Evolutionary conservation across 352 stramenopile genomes (phyloP).

Genomic region (Aphanomyces euteiches): DNA sequence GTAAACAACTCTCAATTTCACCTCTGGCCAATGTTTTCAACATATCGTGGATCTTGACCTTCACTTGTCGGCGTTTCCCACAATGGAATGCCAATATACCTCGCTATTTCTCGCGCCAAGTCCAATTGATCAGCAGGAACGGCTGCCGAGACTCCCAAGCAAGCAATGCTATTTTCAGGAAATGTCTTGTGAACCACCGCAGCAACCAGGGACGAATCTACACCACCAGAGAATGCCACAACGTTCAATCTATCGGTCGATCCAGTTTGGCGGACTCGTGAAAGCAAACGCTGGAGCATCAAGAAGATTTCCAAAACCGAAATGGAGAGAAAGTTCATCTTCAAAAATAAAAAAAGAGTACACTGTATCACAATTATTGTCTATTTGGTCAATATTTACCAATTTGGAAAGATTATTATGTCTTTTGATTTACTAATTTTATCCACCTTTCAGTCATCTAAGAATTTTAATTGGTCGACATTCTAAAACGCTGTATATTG

Average conservation of each 20-base stretch:
- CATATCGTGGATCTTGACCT: slow-evolving; percentile 79
- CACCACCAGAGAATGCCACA: slow-evolving; percentile 91
- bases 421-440: no score
- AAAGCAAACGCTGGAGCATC: slow-evolving; percentile 6
- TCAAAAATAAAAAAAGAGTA: no score
- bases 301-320: no score
- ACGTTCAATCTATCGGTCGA: slow-evolving; percentile 43
- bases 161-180: slow-evolving; percentile 68
- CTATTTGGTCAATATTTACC: no score
- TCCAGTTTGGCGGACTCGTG: background rate
- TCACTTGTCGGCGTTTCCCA: slow-evolving; percentile 87
- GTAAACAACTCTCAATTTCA: slow-evolving; percentile 2
- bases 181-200: slow-evolving; percentile 88
- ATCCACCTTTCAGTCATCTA: no score
- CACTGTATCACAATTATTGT: no score
- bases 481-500: no score
- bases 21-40: slow-evolving; percentile 90
- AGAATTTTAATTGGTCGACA: no score
- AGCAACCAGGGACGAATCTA: slow-evolving; percentile 94
- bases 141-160: slow-evolving; percentile 90
- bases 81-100: slow-evolving; percentile 84
- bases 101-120: slow-evolving; percentile 82
- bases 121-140: slow-evolving; percentile 84
- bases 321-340: no score
- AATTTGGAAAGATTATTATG: no score